phyloP scores from a whole-genome alignment of 345 rosid genomes.

The Reutealis trisperma region DNA sequence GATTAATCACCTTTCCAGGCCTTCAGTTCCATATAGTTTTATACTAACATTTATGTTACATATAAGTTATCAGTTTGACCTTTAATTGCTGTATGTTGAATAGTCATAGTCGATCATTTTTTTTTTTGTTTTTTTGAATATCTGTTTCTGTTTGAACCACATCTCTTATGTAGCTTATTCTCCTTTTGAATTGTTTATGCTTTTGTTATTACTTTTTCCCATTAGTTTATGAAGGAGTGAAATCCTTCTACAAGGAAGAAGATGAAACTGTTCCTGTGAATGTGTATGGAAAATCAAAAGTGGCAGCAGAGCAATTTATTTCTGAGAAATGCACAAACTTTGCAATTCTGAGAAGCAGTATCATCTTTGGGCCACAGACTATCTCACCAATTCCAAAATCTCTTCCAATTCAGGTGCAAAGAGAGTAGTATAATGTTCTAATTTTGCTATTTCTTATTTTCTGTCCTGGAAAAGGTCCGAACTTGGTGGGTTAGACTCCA shows the following conservation, averaged over 20 bases:
- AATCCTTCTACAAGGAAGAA: constrained; percentile 91
- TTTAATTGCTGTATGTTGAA: not conserved
- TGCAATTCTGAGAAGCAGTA: constrained; percentile 85
- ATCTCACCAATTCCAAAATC: constrained; percentile 80
- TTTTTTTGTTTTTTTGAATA: not conserved
- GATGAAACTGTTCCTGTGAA: constrained; percentile 74
- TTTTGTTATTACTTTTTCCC: not conserved
- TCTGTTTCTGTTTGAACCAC: not conserved
- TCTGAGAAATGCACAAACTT: constrained; percentile 56
- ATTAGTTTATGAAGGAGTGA: constrained; percentile 81
- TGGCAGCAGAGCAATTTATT: constrained; percentile 73
- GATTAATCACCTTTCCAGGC: not conserved
- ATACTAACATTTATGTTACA: not conserved
- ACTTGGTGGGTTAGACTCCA: not conserved
- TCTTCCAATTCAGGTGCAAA: constrained; percentile 79
- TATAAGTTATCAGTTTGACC: not conserved
- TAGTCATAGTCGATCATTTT: too few relatives aligned
- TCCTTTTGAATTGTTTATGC: not conserved
- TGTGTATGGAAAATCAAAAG: constrained; percentile 85
- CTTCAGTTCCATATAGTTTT: not conserved
- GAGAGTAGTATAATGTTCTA: not conserved
- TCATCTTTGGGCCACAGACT: constrained; percentile 85
- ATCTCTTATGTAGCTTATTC: not conserved
- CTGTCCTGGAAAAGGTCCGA: not conserved
- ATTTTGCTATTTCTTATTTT: constrained; percentile 1